Evolutionary conservation across 805 yeast genomes (phyloP).

Genomic region (Saccharomyces mikatae): DNA sequence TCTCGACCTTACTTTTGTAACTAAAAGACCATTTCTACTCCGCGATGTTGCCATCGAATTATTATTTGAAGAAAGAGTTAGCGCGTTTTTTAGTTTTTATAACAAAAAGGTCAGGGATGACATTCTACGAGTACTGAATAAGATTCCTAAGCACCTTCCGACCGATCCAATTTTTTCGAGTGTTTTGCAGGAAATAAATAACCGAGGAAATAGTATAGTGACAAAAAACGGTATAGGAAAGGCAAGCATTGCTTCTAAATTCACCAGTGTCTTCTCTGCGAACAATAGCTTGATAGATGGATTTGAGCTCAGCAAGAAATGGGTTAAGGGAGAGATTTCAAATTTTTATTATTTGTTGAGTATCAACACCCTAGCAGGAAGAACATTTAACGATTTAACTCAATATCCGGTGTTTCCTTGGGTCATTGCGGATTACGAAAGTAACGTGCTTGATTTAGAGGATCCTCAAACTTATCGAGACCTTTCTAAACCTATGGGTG

Average conservation of each 20-base stretch:
- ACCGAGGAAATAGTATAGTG: constrained; percentile 28
- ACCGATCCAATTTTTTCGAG: constrained; percentile 48
- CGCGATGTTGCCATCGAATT: constrained; percentile 77
- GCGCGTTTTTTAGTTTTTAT: constrained; percentile 59
- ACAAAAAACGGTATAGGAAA: constrained; percentile 28
- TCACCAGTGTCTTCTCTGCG: constrained; percentile 36
- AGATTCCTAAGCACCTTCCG: constrained; percentile 41
- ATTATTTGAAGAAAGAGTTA: constrained; percentile 65
- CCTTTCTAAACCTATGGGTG: constrained; percentile 86
- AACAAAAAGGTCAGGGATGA: constrained; percentile 46
- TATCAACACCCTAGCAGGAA: constrained; percentile 75
- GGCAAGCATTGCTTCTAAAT: constrained; percentile 34
- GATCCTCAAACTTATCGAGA: constrained; percentile 63
- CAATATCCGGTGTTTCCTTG: constrained; percentile 91
- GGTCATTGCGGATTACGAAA: constrained; percentile 77
- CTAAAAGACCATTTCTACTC: constrained; percentile 67
- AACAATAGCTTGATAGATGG: constrained; percentile 8
- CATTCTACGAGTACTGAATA: constrained; percentile 42
- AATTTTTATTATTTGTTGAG: constrained; percentile 77
- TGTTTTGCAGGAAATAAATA: constrained; percentile 43
- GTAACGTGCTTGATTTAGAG: constrained; percentile 57
- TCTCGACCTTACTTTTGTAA: constrained; percentile 50
- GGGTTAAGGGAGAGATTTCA: constrained; percentile 74
- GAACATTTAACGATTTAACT: constrained; percentile 82
- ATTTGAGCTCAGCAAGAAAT: constrained; percentile 51